Conservation (phyloP, 257 asterid genomes). For the Rauvolfia tetraphylla region DNA sequence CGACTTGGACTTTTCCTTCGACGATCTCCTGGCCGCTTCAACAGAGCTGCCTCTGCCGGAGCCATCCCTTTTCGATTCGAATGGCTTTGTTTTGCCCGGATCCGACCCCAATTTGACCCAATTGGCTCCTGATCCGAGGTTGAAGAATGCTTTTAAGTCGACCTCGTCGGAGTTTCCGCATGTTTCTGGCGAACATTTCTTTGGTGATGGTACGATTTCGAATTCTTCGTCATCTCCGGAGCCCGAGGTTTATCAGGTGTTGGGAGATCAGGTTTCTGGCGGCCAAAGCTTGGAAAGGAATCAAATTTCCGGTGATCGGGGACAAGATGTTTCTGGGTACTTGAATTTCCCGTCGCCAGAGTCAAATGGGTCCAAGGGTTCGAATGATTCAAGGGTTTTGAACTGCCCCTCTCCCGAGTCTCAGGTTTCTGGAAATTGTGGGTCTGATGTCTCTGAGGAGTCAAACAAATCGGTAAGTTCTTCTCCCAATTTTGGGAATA, state of each 20-base stretch:
- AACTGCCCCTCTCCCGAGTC: conserved; percentile 66
- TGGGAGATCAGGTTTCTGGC: conserved; percentile 43
- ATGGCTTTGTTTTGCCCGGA: conserved; percentile 21
- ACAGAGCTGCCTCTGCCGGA: conserved; percentile 15
- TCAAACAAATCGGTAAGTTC: conserved; percentile 61
- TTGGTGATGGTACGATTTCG: conserved; percentile 22
- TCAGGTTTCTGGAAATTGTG: conserved; percentile 54
- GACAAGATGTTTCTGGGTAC: conserved; percentile 35
- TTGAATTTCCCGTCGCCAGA: conserved; percentile 75
- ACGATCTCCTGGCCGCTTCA: conserved; percentile 43
- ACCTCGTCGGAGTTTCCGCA: conserved; percentile 48
- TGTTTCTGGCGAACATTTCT: conserved; percentile 25
- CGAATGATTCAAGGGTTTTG: conserved; percentile 43
- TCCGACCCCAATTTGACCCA: conserved; percentile 23
- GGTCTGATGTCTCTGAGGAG: conserved; percentile 49
- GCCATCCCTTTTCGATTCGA: conserved; percentile 25
- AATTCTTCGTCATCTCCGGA: conserved; percentile 22
- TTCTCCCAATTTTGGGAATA: conserved; percentile 45
- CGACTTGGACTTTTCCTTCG: conserved; percentile 66
- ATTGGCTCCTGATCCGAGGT: conserved; percentile 13
- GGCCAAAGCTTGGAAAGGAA: conserved; percentile 42
- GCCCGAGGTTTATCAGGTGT: conserved; percentile 39
- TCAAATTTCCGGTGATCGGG: conserved; percentile 42
- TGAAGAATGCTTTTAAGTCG: conserved; percentile 42
- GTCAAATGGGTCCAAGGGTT: conserved; percentile 59